phyloP scores from a whole-genome alignment of 108 stramenopile species.

The Mayamaea pseudoterrestris region DNA sequence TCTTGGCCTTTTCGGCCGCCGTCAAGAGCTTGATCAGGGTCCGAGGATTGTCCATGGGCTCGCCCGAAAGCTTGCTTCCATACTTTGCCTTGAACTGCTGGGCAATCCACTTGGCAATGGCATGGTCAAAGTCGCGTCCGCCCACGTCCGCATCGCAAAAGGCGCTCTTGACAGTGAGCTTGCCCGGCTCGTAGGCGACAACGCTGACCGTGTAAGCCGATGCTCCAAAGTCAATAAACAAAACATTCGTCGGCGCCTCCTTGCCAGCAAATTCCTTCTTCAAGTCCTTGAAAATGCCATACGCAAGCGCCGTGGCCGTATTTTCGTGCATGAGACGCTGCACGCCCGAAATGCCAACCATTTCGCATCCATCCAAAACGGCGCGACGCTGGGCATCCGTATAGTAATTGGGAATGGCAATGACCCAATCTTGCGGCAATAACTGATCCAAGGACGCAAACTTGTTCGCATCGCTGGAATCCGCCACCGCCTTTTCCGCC shows the following conservation, averaged over 20 bases:
- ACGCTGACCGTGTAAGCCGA: slow-evolving; percentile 87
- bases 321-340: slow-evolving; percentile 92
- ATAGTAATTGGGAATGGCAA: slow-evolving; percentile 92
- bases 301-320: slow-evolving; percentile 93
- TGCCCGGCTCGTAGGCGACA: slow-evolving; percentile 85
- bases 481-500: slow-evolving; percentile 54
- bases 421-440: slow-evolving; percentile 86
- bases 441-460: slow-evolving; percentile 8
- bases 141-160: slow-evolving; percentile 78
- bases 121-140: slow-evolving; percentile 86
- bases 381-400: slow-evolving; percentile 88
- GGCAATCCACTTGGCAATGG: slow-evolving; percentile 85
- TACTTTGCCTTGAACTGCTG: slow-evolving; percentile 84
- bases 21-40: slow-evolving; percentile 83
- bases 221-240: slow-evolving; percentile 89
- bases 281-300: slow-evolving; percentile 97
- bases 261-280: slow-evolving; percentile 78
- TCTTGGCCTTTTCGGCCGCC: slow-evolving; percentile 96
- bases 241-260: slow-evolving; percentile 73
- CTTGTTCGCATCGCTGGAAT: slow-evolving; percentile 13
- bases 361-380: slow-evolving; percentile 81
- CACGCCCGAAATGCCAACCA: slow-evolving; percentile 79
- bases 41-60: slow-evolving; percentile 71
- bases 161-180: slow-evolving; percentile 75
- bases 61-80: slow-evolving; percentile 59